Percentiles rank a stretch among this genome's conserved stretches.
These are phyloP conservation scores for Passiflora organensis DNA, from an alignment of 345 rosid genomes.

Conservation along the genomic window DNA sequence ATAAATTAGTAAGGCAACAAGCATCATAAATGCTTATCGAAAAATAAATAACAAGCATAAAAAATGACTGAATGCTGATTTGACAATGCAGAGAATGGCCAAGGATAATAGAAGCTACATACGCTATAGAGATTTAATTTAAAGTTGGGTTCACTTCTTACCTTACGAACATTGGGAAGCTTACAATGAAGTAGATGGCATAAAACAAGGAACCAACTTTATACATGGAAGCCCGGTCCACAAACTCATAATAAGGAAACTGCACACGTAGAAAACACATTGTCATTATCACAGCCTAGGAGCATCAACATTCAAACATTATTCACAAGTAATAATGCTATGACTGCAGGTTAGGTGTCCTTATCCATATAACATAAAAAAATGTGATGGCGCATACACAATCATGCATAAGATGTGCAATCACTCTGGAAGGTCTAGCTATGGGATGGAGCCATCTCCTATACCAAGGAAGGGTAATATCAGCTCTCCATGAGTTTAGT, in stretches of 20 bases:
- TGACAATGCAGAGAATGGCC: no score
- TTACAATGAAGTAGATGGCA: constrained; percentile 90
- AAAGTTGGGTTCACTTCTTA: constrained; percentile 25
- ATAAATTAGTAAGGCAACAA: no score
- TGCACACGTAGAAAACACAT: constrained; percentile 37
- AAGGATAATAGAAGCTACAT: not conserved
- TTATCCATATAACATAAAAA: not conserved
- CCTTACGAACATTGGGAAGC: constrained; percentile 99
- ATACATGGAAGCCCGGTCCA: constrained; percentile 94
- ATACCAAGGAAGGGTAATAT: not conserved
- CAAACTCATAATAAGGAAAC: constrained; percentile 95
- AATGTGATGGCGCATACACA: not conserved
- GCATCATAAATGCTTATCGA: no score
- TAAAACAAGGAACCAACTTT: constrained; percentile 91
- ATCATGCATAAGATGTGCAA: not conserved
- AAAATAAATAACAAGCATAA: no score
- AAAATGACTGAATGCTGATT: no score
- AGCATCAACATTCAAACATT: not conserved
- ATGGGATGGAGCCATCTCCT: not conserved
- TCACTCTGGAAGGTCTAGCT: no score
- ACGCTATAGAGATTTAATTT: constrained; percentile 6
- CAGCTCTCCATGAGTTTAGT: not conserved
- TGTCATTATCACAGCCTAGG: constrained; percentile 7
- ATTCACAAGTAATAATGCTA: not conserved
- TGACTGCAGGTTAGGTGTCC: not conserved